Evolutionary conservation across 257 asterid species (phyloP).

Genomic region (Ilex aquifolium): DNA sequence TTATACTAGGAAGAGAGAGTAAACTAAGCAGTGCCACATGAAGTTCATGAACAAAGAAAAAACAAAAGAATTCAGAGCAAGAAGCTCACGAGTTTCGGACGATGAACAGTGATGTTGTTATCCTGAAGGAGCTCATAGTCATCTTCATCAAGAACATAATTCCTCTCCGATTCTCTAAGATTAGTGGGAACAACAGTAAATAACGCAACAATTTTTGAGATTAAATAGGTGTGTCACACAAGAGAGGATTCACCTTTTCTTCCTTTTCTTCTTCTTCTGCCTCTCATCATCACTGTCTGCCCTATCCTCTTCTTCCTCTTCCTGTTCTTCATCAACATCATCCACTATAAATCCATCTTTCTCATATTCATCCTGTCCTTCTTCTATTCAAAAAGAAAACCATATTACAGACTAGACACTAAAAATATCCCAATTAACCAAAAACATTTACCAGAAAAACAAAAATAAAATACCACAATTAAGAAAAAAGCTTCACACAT

Average conservation of each 20-base stretch:
- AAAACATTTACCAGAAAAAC: neutral
- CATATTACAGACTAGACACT: neutral
- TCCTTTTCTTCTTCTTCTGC: conserved; percentile 4
- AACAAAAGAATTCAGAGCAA: neutral
- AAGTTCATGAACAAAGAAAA: neutral
- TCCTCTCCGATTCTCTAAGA: neutral
- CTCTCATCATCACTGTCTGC: conserved; percentile 5
- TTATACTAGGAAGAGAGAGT: neutral
- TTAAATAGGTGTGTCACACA: too few species aligned
- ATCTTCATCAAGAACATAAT: conserved; percentile 10
- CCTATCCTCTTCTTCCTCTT: neutral
- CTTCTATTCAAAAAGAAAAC: conserved; percentile 26
- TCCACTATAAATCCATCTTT: conserved; percentile 2
- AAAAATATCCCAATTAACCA: neutral
- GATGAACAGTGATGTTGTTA: conserved; percentile 7
- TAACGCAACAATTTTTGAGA: too few species aligned
- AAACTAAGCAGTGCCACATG: neutral
- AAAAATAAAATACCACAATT: neutral
- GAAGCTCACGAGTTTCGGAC: neutral
- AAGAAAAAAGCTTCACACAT: neutral
- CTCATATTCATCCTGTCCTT: conserved; percentile 6
- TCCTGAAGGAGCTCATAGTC: conserved; percentile 11
- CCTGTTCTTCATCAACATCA: conserved; percentile 2
- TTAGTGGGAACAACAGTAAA: neutral
- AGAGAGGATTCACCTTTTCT: neutral